Base-by-base conservation (phyloP, 2,329 filamentous ascomycete species). In the Penicillium digitatum region DNA sequence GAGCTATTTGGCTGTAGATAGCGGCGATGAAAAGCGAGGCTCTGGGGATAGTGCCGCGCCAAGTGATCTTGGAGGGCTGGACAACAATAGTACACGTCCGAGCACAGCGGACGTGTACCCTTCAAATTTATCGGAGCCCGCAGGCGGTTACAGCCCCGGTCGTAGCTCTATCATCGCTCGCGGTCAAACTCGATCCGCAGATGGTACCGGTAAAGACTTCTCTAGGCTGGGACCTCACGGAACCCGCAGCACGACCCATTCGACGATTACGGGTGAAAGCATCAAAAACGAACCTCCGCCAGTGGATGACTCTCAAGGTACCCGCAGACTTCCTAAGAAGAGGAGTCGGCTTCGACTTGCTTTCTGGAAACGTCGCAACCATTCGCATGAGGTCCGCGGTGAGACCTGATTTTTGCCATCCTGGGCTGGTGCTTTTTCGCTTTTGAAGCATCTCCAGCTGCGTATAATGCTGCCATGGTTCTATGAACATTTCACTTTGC, bases 1-100 rank as follows among this genome's bases (percentile, higher is more conserved):
- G 32, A 77, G 75, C 54, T 70, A 76, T 27, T 62, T 76, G 31
- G 74, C 72, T 14, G 68, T 70, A 27, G 74, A 76, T 43, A 75
- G 73, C 45, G 63, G 69, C 22, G 74, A 76, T 34, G 74, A 76
- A 44, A 72, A 72, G 45, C 66, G 66, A 2, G 49, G 60, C 32
- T 57, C 61, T 22, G 63, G 65, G 20, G 68, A 69, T 43, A 66
- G 66, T 54, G 62, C 68, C 14, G 59, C 59, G 20, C 62, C 64
- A 45, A 69, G 68, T 46, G 69, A 71, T 12, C 62, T 65, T 26
- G 66, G 66, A n/a, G 65, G 61, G 40, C 66, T 64, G 39, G 67
- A 70, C 31, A 61, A 65, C 20, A 61, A 31, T 38, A 64, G 62
- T 37, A 64, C 64, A 7, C 69, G 69, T 6, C 68, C 69, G 2